Base-by-base conservation (phyloP, 371 early-diverging fungal genomes). In the Mucor indicus region DNA sequence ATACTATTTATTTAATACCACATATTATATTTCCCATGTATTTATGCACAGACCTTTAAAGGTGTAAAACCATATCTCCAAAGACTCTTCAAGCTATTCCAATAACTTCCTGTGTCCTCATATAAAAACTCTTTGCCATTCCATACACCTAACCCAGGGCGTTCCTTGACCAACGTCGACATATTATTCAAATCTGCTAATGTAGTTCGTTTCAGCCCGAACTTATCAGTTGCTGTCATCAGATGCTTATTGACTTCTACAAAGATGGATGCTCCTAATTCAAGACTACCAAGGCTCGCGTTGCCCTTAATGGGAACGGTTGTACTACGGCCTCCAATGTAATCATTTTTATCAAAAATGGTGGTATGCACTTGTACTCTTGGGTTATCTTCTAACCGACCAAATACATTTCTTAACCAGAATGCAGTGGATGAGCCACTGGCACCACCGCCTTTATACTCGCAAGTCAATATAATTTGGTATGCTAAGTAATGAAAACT, bases 211-310 rank as follows among this genome's bases (percentile, higher is more conserved):
- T 71, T 60, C n/a, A 85, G 46, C 0, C 69, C 67, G 54, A 85
- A 81, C n/a, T 56, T 55, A 24, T 77, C 60, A 1, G 81, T 59
- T 0, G 82, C 77, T 24, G 69, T 69, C 48, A 75, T 67, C 9
- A 85, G 41, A 43, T 85, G 63, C 41, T 71, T 65, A 35, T 85
- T 85, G 27, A 53, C 70, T 21, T 78, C 72, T 19, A 85, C 72
- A 63, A 80, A 85, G 44, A 85, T 79, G 12, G 82, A 82, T 1
- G 84, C 85, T 0, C 85, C 85, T 4, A 78, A 44, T 48, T 85
- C 85, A 15, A 81, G 57, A 2, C 54, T 51, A 6, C 75, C 62
- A 11, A 70, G 45, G 3, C 60, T 22, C 11, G 57, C 43, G 27
- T 69, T 64, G 1, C 53, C 75, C 24, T 68, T 66, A 42, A 75